phyloP scores from a whole-genome alignment of 2,329 filamentous ascomycete species.

The Pestalotiopsis sp. region DNA sequence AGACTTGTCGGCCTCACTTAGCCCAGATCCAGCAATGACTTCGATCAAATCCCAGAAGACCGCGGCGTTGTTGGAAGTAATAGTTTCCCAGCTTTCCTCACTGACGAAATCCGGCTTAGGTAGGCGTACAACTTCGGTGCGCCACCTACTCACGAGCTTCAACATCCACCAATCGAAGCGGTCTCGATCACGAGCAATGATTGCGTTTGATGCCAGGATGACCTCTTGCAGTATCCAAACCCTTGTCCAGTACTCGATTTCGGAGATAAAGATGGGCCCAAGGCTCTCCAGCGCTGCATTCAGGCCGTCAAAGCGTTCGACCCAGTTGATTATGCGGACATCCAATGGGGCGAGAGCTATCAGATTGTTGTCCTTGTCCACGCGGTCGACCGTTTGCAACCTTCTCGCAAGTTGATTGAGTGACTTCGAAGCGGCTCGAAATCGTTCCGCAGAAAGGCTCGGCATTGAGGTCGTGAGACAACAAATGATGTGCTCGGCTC shows the following conservation, averaged over 20 bases:
- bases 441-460: too few species aligned
- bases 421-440: too few species aligned
- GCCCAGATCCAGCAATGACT: not conserved
- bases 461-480: too few species aligned
- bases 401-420: not conserved
- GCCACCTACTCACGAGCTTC: not conserved
- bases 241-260: not conserved
- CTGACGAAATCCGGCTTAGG: not conserved
- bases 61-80: not conserved
- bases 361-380: not conserved
- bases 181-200: not conserved
- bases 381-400: not conserved
- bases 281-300: not conserved
- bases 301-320: not conserved
- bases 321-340: not conserved
- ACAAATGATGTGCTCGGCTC: too few species aligned
- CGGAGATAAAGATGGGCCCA: not conserved
- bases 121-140: not conserved
- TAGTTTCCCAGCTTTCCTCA: not conserved
- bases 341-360: not conserved
- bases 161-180: not conserved
- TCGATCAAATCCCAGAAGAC: not conserved
- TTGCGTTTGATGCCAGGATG: not conserved
- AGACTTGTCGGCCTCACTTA: too few species aligned
- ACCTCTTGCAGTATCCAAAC: not conserved